Evolutionary conservation across 1,284 basidiomycete genomes (phyloP), one percentile per base, ranked within the genome.

Genomic region (Moesziomyces sp.): DNA sequence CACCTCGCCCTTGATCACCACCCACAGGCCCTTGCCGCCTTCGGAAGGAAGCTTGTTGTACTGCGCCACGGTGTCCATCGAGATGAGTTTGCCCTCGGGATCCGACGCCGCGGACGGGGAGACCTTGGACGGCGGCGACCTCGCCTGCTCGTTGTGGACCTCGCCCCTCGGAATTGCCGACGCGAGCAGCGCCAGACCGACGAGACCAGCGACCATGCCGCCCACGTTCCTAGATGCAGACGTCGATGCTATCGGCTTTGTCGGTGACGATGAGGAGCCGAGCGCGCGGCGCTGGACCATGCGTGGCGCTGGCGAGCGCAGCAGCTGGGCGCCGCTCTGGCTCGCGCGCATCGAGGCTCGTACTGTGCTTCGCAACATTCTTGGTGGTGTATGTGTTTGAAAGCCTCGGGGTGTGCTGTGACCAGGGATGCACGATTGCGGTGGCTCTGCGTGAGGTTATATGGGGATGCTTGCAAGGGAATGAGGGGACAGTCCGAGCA

Each of bases 1-100:
- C 1, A 85, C 80, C 18, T 72, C 44, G 11, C 80, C 78, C 30
- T 84, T 74, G 61, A 85, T 74, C 9, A 80, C 76, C 23, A 84
- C 54, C 82, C 82, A 84, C 11, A 71, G 47, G 13, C 71, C 71
- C 34, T 69, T 53, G 8, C 71, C 71, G 42, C 79, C 76, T 16
- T 67, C 52, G 9, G 76, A 69, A 3, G 52, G 51, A 9, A 74
- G 71, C 23, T 72, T 60, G 54, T 78, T 76, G 69, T 84, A 79
- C 24, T 52, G 19, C 0, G 53, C 67, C 6, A 84, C 76, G 11
- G 78, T 68, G n/a, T 74, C 63, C 63, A 73, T 73, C 5, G 75
- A 77, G 58, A 76, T 78, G 73, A 78, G 59, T 47, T 68, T 64
- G 46, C 35, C 38, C 4, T 18, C 60, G 14, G 71, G 71, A 45